A percentile compares a stretch with the other conserved stretches of the same genome.
phyloP scores from a whole-genome alignment of 148 eudicot genomes.

The Silene latifolia region DNA sequence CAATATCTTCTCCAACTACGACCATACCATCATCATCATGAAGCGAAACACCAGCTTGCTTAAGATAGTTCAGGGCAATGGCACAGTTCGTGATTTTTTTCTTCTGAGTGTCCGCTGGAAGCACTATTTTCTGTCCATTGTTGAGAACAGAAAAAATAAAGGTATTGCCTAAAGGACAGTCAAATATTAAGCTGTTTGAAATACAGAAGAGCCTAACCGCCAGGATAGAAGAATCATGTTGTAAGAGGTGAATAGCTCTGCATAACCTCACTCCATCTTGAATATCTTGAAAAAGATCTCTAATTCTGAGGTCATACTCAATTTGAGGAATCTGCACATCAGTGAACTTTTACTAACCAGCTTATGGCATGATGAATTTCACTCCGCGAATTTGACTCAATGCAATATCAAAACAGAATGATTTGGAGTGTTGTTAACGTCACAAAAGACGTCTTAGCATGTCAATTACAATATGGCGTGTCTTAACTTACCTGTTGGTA shows the following conservation, averaged over 20 bases:
- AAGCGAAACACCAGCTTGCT: constrained; percentile 61
- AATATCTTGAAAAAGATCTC: constrained; percentile 70
- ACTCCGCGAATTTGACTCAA: neutral
- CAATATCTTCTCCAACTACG: constrained; percentile 67
- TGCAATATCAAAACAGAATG: neutral
- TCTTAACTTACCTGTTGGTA: constrained; percentile 63
- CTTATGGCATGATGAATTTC: neutral
- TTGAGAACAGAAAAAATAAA: constrained; percentile 6
- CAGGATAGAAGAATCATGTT: constrained; percentile 67
- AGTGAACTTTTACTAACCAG: constrained; percentile 16
- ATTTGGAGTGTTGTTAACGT: neutral
- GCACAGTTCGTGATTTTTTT: constrained; percentile 73
- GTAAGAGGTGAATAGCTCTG: constrained; percentile 82
- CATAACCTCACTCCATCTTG: constrained; percentile 85
- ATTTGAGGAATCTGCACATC: constrained; percentile 59
- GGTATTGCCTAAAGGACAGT: neutral
- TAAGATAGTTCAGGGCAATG: constrained; percentile 64
- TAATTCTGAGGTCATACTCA: constrained; percentile 75
- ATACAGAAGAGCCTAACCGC: constrained; percentile 42
- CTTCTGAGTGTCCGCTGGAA: constrained; percentile 75
- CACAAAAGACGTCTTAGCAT: neutral
- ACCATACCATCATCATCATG: constrained; percentile 68
- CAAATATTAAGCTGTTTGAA: neutral
- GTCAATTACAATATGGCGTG: neutral
- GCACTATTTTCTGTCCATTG: constrained; percentile 66